phyloP scores from a whole-genome alignment of 176 grass and related monocot genomes.

The Musa itinerans region DNA sequence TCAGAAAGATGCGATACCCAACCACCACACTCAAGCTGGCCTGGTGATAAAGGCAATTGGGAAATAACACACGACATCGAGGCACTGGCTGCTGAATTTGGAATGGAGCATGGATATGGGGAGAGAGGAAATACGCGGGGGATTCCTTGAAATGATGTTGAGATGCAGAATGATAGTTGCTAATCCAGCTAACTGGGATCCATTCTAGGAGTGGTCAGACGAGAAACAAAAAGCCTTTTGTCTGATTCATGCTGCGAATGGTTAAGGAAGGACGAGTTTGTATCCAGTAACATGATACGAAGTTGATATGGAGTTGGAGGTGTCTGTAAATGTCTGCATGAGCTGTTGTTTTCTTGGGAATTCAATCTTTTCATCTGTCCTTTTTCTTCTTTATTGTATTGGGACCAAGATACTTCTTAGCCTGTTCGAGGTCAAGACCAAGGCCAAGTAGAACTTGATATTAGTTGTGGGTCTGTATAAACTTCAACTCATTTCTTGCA shows the following conservation, averaged over 20 bases:
- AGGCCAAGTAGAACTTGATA: no score
- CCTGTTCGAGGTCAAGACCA: no score
- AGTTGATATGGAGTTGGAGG: not conserved
- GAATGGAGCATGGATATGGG: slow-evolving; percentile 18
- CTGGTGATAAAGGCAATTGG: not conserved
- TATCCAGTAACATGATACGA: not conserved
- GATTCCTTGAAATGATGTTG: not conserved
- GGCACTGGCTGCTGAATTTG: slow-evolving; percentile 38
- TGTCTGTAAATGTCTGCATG: not conserved
- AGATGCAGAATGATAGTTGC: not conserved
- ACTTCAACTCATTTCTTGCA: no score
- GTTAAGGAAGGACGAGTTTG: not conserved
- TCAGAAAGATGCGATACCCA: slow-evolving; percentile 5
- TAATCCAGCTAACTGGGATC: not conserved
- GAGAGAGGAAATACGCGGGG: slow-evolving; percentile 6
- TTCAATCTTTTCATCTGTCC: not conserved
- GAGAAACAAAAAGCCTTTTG: not conserved
- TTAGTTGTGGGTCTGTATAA: no score
- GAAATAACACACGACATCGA: slow-evolving; percentile 35
- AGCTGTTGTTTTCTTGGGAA: not conserved
- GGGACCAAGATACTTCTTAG: no score
- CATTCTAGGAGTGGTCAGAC: not conserved
- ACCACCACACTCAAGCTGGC: slow-evolving; percentile 7
- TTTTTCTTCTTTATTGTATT: no score
- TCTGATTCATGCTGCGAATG: not conserved